Conservation (phyloP, 1,284 basidiomycete genomes). For the Ganoderma lucidum region DNA sequence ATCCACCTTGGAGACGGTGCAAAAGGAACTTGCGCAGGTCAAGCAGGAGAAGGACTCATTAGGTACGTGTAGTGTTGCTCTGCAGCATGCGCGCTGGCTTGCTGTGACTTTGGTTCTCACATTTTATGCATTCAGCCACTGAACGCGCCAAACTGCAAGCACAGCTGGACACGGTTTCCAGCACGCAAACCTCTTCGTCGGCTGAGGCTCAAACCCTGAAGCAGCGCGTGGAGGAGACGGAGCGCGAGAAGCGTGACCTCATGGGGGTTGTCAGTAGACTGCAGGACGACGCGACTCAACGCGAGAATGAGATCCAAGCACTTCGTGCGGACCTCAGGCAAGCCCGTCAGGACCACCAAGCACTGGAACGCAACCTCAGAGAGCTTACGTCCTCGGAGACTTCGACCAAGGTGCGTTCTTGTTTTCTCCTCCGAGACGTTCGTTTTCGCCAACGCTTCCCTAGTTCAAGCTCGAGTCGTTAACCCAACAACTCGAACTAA, state of each 20-base stretch:
- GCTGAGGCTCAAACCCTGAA: conserved; percentile 66
- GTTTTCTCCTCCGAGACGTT: too few relatives aligned
- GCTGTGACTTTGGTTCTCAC: conserved; percentile 8
- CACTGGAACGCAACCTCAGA: conserved; percentile 69
- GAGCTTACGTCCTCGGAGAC: conserved; percentile 76
- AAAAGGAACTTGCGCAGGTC: conserved; percentile 59
- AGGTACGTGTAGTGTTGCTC: conserved; percentile 50
- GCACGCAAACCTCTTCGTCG: conserved; percentile 64
- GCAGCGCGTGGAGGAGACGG: conserved; percentile 70
- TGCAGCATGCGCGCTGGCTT: neutral
- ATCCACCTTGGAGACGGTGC: conserved; percentile 53
- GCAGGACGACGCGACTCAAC: conserved; percentile 72
- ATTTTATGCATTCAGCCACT: conserved; percentile 47
- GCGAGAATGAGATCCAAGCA: conserved; percentile 76
- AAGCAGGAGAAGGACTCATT: conserved; percentile 71
- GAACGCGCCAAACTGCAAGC: conserved; percentile 61
- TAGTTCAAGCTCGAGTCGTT: conserved; percentile 85
- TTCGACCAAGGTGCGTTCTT: conserved; percentile 63
- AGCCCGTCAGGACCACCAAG: conserved; percentile 75
- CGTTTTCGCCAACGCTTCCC: neutral
- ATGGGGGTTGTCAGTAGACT: conserved; percentile 76
- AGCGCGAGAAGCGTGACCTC: conserved; percentile 83
- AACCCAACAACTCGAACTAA: conserved; percentile 79
- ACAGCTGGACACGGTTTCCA: conserved; percentile 60
- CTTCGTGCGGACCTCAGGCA: conserved; percentile 76